A percentile compares a stretch with the other conserved stretches of the same genome.
phyloP scores from a whole-genome alignment of 2,329 filamentous ascomycete genomes.

The Fusarium temperatum region DNA sequence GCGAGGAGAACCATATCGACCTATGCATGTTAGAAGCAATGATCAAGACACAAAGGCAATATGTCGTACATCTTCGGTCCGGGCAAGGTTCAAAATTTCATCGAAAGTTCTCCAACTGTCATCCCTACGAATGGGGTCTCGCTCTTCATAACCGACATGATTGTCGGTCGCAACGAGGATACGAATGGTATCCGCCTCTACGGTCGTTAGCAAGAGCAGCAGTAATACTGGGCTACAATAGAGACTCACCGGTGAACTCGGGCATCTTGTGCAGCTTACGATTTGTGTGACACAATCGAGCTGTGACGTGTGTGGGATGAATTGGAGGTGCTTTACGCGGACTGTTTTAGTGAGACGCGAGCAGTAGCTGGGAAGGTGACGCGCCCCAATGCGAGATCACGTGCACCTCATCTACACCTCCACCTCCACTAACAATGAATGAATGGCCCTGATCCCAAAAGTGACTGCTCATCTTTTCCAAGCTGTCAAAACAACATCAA shows the following conservation, averaged over 20 bases:
- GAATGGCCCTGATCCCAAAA: neutral
- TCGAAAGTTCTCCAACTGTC: constrained; percentile 98
- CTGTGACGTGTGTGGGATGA: neutral
- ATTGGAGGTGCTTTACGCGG: constrained; percentile 32
- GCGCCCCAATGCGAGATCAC: constrained; percentile 45
- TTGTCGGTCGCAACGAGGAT: constrained; percentile 96
- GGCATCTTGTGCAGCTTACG: constrained; percentile 34
- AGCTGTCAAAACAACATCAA: constrained; percentile 3
- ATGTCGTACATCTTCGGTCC: constrained; percentile 74
- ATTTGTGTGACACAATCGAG: neutral
- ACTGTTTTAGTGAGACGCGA: constrained; percentile 22
- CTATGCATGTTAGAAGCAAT: constrained; percentile 45
- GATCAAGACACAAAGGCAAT: rapidly evolving
- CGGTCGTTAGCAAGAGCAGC: constrained; percentile 15
- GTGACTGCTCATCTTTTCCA: constrained; percentile 27
- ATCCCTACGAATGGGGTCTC: constrained; percentile 92
- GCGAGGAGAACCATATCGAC: constrained; percentile 97
- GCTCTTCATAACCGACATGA: constrained; percentile 96
- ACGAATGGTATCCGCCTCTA: constrained; percentile 83
- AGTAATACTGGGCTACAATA: neutral
- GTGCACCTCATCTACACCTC: constrained; percentile 14
- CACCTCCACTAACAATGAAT: neutral
- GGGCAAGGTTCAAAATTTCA: constrained; percentile 90
- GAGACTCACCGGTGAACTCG: constrained; percentile 43
- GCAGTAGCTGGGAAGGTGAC: constrained; percentile 29